phyloP scores from a whole-genome alignment of 139 green algal species.

The Closterium sp. region DNA sequence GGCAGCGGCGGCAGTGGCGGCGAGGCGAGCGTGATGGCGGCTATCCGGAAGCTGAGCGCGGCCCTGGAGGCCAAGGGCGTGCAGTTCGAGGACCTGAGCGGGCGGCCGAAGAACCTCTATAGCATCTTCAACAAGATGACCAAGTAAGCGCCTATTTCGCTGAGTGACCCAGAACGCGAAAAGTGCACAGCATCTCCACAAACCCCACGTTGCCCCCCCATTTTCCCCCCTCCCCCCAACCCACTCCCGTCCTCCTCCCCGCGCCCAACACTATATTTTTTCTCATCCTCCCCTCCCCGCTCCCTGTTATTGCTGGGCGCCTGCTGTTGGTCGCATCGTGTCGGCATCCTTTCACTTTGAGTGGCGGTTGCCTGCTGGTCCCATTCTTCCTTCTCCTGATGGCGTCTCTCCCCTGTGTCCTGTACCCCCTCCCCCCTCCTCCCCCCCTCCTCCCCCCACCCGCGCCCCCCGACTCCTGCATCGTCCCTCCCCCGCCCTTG shows the following conservation, averaged over 20 bases:
- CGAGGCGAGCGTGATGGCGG: slow-evolving; percentile 27
- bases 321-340: no score
- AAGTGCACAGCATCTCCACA: not conserved
- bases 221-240: no score
- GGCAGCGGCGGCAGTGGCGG: slow-evolving; percentile 13
- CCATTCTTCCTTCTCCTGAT: not conserved
- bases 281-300: no score
- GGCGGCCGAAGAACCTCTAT: slow-evolving; percentile 88
- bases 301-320: no score
- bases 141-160: slow-evolving; percentile 22
- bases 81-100: slow-evolving; percentile 71
- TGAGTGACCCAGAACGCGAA: not conserved
- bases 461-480: not conserved
- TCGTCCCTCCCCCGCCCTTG: no score
- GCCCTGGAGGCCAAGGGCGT: slow-evolving; percentile 33
- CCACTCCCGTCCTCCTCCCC: no score
- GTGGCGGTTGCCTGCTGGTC: no score
- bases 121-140: slow-evolving; percentile 85
- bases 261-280: no score
- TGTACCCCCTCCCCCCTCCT: not conserved
- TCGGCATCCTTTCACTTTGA: no score
- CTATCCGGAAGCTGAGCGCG: slow-evolving; percentile 48
- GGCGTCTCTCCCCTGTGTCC: not conserved
- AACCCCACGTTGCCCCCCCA: not conserved
- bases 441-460: not conserved